Conservation (phyloP, 352 stramenopile genomes). For the Globisporangium lucens region DNA sequence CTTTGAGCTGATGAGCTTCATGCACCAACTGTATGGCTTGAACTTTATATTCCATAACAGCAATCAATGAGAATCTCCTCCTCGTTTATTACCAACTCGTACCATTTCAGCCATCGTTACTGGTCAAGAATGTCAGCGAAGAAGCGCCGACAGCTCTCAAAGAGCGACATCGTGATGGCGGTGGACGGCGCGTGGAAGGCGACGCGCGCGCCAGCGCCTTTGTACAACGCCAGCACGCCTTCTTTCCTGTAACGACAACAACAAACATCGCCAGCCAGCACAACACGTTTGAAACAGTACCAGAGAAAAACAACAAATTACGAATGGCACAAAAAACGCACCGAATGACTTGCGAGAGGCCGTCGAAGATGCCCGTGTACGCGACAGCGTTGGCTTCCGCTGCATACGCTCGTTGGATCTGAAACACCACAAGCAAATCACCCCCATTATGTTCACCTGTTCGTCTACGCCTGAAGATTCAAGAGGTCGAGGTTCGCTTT, state of each 20-base stretch:
- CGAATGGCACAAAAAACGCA: slow-evolving; percentile 25
- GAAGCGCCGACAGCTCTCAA: slow-evolving; percentile 86
- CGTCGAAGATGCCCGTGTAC: slow-evolving; percentile 85
- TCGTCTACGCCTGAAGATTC: too few species aligned
- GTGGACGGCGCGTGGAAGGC: slow-evolving; percentile 95
- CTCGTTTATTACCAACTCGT: neutral
- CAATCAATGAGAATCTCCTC: neutral
- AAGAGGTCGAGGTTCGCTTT: too few species aligned
- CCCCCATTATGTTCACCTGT: too few species aligned
- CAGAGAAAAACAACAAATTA: neutral
- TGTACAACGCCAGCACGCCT: slow-evolving; percentile 91
- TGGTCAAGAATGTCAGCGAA: slow-evolving; percentile 46
- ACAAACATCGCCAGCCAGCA: too few species aligned
- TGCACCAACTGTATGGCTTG: neutral
- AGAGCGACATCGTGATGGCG: slow-evolving; percentile 96
- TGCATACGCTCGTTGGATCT: slow-evolving; percentile 50
- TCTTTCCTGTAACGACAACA: slow-evolving; percentile 51
- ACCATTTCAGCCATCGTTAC: slow-evolving; percentile 11
- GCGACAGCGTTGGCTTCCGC: slow-evolving; percentile 24
- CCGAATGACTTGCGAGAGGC: slow-evolving; percentile 76
- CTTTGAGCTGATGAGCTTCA: neutral
- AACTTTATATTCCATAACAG: neutral
- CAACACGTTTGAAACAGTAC: too few species aligned
- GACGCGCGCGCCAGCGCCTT: slow-evolving; percentile 92
- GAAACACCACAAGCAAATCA: slow-evolving; percentile 14